These are phyloP conservation scores for Fraxinus latifolia DNA, from an alignment of 305 asterid genomes.

Conservation along the genomic window DNA sequence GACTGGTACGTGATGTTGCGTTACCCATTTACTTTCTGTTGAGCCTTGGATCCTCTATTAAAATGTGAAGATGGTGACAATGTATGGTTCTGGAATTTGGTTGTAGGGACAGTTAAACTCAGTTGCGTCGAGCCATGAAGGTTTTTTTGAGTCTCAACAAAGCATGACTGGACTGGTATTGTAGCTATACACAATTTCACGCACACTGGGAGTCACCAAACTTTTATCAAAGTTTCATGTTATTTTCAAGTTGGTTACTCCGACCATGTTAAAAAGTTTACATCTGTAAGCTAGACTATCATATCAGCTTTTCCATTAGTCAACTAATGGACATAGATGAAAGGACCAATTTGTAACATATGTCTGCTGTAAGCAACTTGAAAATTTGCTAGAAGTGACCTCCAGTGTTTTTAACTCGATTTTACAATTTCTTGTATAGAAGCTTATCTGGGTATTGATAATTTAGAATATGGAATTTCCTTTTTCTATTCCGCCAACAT, in stretches of 20 bases:
- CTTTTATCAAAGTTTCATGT: background rate
- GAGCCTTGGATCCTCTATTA: background rate
- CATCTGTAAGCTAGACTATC: background rate
- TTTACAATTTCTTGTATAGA: background rate
- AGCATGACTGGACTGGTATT: conserved; percentile 70
- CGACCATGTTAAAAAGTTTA: background rate
- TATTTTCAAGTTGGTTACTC: background rate
- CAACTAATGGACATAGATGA: background rate
- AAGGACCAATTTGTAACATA: background rate
- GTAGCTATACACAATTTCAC: conserved; percentile 12
- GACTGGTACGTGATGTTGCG: conserved; percentile 54
- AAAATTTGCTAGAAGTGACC: background rate
- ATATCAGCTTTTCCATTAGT: background rate
- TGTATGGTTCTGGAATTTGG: conserved; percentile 17
- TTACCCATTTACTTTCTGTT: background rate
- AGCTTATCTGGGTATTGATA: background rate
- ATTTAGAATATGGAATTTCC: background rate
- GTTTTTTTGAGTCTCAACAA: conserved; percentile 63
- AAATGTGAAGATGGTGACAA: conserved; percentile 3
- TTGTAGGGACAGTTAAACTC: conserved; percentile 71
- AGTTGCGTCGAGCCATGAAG: conserved; percentile 61
- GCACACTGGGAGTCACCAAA: background rate
- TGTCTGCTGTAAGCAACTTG: background rate
- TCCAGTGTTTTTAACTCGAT: background rate
- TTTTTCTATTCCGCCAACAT: conserved; percentile 9